These are phyloP conservation scores for Hygrophila difformis DNA, from an alignment of 257 asterid genomes.

Conservation along the genomic window DNA sequence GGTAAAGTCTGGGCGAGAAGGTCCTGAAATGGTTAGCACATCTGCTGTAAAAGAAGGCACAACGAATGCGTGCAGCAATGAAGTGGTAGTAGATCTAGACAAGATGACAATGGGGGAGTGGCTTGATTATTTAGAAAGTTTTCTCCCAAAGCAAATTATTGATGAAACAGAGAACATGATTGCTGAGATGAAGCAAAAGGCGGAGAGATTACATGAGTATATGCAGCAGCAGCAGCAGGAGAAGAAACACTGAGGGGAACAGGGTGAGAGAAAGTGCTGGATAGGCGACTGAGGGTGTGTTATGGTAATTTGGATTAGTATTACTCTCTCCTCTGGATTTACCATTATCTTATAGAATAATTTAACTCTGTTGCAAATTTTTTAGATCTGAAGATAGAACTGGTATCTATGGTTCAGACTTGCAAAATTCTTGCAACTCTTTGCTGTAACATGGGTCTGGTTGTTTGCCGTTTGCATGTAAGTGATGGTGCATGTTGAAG, in stretches of 20 bases:
- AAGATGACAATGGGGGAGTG: slow-evolving; percentile 64
- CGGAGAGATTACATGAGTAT: slow-evolving; percentile 42
- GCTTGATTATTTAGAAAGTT: slow-evolving; percentile 47
- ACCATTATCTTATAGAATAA: no score
- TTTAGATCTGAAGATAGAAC: no score
- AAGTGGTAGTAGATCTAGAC: slow-evolving; percentile 32
- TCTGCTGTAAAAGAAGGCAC: slow-evolving; percentile 23
- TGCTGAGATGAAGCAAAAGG: slow-evolving; percentile 47
- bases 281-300: neutral
- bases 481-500: no score
- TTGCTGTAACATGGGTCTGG: no score
- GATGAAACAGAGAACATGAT: slow-evolving; percentile 54
- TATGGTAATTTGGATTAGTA: no score
- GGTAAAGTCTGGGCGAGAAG: slow-evolving; percentile 9
- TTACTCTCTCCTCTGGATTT: no score
- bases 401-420: no score
- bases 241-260: slow-evolving; percentile 29
- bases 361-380: no score
- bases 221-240: slow-evolving; percentile 44
- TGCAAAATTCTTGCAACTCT: no score
- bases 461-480: no score
- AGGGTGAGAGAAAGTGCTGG: slow-evolving; percentile 13
- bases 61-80: slow-evolving; percentile 3
- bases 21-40: slow-evolving; percentile 22
- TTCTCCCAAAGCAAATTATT: slow-evolving; percentile 52